Conservation (phyloP, 2,329 filamentous ascomycete genomes). For the Beauveria brongniartii region DNA sequence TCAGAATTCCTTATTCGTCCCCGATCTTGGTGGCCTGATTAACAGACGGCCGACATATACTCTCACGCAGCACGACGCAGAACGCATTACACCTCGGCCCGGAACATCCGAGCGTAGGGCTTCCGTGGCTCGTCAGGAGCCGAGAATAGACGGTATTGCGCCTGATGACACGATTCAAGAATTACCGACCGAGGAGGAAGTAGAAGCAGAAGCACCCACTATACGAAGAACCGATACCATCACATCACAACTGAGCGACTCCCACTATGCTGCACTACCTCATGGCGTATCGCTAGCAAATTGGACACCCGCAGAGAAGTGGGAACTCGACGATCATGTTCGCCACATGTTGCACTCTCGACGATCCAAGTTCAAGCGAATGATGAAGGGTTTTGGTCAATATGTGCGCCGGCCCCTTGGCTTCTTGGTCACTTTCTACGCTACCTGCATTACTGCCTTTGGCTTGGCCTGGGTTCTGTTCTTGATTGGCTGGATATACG, state of each 20-base stretch:
- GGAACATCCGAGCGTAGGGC: neutral
- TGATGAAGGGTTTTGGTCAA: constrained; percentile 71
- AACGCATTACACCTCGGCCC: constrained; percentile 6
- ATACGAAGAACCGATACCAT: constrained; percentile 48
- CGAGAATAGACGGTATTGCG: constrained; percentile 16
- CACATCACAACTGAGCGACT: constrained; percentile 58
- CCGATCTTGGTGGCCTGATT: constrained; percentile 65
- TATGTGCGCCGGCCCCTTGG: constrained; percentile 71
- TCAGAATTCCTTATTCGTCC: constrained; percentile 82
- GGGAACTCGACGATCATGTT: constrained; percentile 75
- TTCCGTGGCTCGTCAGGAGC: constrained; percentile 8
- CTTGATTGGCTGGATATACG: constrained; percentile 82
- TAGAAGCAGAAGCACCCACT: constrained; percentile 16
- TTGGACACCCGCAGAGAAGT: constrained; percentile 68
- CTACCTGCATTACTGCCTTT: constrained; percentile 73
- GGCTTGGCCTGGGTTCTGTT: constrained; percentile 87
- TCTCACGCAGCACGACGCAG: constrained; percentile 42
- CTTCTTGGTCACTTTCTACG: constrained; percentile 78
- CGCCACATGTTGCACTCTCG: constrained; percentile 81
- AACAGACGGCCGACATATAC: constrained; percentile 76
- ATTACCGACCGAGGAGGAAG: constrained; percentile 17
- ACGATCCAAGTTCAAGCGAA: constrained; percentile 69
- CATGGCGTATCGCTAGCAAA: constrained; percentile 64
- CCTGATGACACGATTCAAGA: constrained; percentile 15
- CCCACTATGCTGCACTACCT: constrained; percentile 71